Conservation (phyloP, 805 yeast genomes). For the Nematodospora valgi region DNA sequence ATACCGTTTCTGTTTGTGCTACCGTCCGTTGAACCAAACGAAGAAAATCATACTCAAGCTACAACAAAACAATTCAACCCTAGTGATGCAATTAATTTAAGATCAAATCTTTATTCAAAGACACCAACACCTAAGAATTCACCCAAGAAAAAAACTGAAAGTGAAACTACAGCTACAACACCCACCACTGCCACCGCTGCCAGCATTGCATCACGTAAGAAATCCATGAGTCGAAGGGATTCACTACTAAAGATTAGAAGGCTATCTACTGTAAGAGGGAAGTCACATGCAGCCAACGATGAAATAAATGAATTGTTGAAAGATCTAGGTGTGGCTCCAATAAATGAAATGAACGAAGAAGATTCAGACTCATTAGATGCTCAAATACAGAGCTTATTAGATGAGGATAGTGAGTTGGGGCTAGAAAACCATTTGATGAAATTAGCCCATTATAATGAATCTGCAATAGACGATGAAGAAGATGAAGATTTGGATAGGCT, state of each 20-base stretch:
- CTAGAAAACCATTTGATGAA: conserved; percentile 13
- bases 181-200: not conserved
- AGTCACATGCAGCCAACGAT: conserved; percentile 37
- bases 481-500: conserved; percentile 37
- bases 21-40: conserved; percentile 58
- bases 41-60: conserved; percentile 22
- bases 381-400: conserved; percentile 29
- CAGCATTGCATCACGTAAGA: conserved; percentile 6
- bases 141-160: conserved; percentile 6
- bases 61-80: conserved; percentile 47
- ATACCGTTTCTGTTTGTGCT: conserved; percentile 83
- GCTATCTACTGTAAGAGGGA: conserved; percentile 34
- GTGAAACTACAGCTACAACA: conserved; percentile 1
- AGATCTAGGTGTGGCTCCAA: conserved; percentile 32
- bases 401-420: conserved; percentile 17
- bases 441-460: conserved; percentile 17
- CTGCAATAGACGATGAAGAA: conserved; percentile 27
- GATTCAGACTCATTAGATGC: conserved; percentile 26
- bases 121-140: conserved; percentile 17
- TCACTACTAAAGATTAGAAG: conserved; percentile 22
- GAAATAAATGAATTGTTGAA: conserved; percentile 35
- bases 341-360: conserved; percentile 26
- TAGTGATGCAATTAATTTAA: conserved; percentile 57
- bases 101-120: conserved; percentile 41
- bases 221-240: conserved; percentile 9